Evolutionary conservation across 257 asterid genomes (phyloP).

Genomic region (Salvia splendens): DNA sequence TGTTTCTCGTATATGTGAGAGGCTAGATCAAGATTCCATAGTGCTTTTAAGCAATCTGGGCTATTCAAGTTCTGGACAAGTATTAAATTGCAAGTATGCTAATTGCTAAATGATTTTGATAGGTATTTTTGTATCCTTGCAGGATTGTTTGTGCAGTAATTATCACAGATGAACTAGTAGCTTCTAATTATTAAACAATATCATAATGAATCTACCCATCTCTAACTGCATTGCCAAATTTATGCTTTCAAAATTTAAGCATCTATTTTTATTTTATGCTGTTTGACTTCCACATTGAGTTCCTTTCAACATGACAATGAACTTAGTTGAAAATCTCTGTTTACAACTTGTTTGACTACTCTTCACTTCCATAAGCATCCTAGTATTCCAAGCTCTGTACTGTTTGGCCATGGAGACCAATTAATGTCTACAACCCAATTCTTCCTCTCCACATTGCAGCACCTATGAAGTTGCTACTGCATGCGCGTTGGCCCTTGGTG

Average conservation of each 20-base stretch:
- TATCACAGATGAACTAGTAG: conserved; percentile 22
- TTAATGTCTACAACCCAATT: conserved; percentile 5
- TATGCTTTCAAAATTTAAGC: not conserved
- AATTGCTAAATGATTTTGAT: conserved; percentile 61
- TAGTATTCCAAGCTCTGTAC: not conserved
- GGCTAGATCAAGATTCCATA: conserved; percentile 82
- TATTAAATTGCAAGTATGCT: conserved; percentile 99
- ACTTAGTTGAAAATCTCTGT: not conserved
- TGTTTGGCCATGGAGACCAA: not conserved
- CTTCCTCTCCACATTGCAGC: conserved; percentile 52
- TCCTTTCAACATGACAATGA: conserved; percentile 6
- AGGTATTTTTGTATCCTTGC: conserved; percentile 60
- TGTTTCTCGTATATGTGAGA: conserved; percentile 78
- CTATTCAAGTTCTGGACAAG: conserved; percentile 97
- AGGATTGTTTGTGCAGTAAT: conserved; percentile 32
- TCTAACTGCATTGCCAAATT: not conserved
- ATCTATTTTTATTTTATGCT: conserved; percentile 2
- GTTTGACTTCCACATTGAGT: not conserved
- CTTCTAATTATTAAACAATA: conserved; percentile 15
- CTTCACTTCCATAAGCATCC: not conserved
- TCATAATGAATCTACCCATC: conserved; percentile 25
- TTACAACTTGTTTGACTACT: not conserved
- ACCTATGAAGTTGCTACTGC: conserved; percentile 99
- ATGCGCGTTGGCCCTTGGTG: conserved; percentile 90
- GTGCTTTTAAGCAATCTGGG: conserved; percentile 88